phyloP scores from a whole-genome alignment of 768 basidiomycete species.

The Mycena belliarum region DNA sequence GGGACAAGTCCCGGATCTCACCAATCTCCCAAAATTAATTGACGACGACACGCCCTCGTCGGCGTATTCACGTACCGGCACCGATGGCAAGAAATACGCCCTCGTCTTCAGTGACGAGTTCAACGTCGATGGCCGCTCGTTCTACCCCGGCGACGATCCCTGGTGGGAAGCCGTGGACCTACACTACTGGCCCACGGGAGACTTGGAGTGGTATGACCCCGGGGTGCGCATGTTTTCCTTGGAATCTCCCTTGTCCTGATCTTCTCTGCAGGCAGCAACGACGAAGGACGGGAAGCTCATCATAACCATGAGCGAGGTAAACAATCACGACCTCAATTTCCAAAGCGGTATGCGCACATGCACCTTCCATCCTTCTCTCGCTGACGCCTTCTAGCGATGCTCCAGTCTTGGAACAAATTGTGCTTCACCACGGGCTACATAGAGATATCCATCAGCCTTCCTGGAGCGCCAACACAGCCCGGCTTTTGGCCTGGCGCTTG shows the following conservation, averaged over 20 bases:
- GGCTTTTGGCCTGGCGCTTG: slow-evolving; percentile 82
- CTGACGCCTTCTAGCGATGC: slow-evolving; percentile 38
- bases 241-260: background rate
- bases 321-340: slow-evolving; percentile 66
- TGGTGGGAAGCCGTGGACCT: slow-evolving; percentile 54
- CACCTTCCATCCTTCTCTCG: background rate
- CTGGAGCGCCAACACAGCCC: slow-evolving; percentile 42
- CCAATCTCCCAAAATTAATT: slow-evolving; percentile 67
- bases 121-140: slow-evolving; percentile 63
- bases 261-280: slow-evolving; percentile 41
- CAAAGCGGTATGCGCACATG: slow-evolving; percentile 44
- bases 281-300: slow-evolving; percentile 61
- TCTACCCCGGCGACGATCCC: slow-evolving; percentile 76
- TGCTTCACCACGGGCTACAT: slow-evolving; percentile 77
- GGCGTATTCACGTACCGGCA: slow-evolving; percentile 58
- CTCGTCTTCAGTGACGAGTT: slow-evolving; percentile 76
- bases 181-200: slow-evolving; percentile 62
- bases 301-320: slow-evolving; percentile 58
- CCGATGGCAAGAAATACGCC: slow-evolving; percentile 76
- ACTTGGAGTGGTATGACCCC: slow-evolving; percentile 64
- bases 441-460: slow-evolving; percentile 57
- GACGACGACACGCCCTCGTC: slow-evolving; percentile 73
- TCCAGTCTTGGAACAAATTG: slow-evolving; percentile 76
- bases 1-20: slow-evolving; percentile 83
- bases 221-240: slow-evolving; percentile 30